A percentile compares a stretch with the other conserved stretches of the same genome.
These are phyloP conservation scores for Pestalotiopsis sp. DNA, from an alignment of 2,329 filamentous ascomycete genomes.

Conservation along the genomic window DNA sequence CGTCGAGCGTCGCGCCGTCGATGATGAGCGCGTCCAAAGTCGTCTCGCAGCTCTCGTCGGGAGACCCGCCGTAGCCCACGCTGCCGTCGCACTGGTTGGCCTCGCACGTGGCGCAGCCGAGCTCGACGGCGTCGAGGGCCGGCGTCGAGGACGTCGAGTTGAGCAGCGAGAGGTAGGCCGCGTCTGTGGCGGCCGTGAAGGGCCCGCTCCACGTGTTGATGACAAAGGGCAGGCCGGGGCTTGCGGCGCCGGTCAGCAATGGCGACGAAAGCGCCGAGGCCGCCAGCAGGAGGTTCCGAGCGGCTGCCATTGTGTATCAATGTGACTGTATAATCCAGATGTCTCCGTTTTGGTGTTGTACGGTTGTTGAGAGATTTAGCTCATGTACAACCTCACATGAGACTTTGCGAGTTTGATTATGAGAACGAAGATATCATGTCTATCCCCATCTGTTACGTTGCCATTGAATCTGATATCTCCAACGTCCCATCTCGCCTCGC, in stretches of 20 bases:
- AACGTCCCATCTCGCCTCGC: neutral
- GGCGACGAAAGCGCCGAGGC: constrained; percentile 2
- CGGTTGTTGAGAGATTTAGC: neutral
- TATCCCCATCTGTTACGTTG: neutral
- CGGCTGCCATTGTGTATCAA: neutral
- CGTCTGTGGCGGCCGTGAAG: constrained; percentile 55
- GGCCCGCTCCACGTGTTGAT: constrained; percentile 59
- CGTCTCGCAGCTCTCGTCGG: constrained; percentile 59
- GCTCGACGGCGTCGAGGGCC: constrained; percentile 54
- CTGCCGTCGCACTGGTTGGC: constrained; percentile 55
- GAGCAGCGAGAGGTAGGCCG: constrained; percentile 48
- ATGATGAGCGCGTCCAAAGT: constrained; percentile 63
- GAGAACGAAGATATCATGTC: neutral
- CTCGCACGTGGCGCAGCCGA: constrained; percentile 56
- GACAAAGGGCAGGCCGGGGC: constrained; percentile 47
- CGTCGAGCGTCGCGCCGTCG: constrained; percentile 56
- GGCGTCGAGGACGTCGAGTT: constrained; percentile 29
- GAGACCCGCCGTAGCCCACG: constrained; percentile 58
- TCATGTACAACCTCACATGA: neutral
- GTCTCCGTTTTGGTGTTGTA: neutral
- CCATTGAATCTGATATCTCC: neutral
- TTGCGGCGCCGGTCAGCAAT: constrained; percentile 14
- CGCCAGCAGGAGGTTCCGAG: neutral
- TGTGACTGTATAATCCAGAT: neutral
- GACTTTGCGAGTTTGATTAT: neutral